Conservation (phyloP, 805 yeast genomes). For the Sugiyamaella smithiae region DNA sequence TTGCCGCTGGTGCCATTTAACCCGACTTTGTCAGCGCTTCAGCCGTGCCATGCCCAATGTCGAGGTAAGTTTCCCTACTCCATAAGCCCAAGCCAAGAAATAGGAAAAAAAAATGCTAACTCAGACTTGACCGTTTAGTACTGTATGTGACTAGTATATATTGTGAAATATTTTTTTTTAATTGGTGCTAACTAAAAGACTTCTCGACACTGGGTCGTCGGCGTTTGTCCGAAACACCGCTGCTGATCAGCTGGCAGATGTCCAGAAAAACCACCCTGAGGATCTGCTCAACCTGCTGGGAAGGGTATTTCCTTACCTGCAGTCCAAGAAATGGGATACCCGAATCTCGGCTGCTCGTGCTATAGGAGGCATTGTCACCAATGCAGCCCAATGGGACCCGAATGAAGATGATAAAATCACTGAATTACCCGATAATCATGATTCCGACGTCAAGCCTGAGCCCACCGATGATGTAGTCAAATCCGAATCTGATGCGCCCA, state of each 20-base stretch:
- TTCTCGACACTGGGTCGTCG: slow-evolving; percentile 91
- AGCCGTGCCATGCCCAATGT: slow-evolving; percentile 11
- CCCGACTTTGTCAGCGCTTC: slow-evolving; percentile 1
- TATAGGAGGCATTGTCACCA: slow-evolving; percentile 84
- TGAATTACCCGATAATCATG: slow-evolving; percentile 16
- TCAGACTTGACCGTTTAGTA: slow-evolving; percentile 56
- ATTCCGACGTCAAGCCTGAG: slow-evolving; percentile 26
- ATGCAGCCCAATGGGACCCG: slow-evolving; percentile 84
- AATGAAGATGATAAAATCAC: slow-evolving; percentile 40
- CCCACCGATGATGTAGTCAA: slow-evolving; percentile 20
- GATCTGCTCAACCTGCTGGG: slow-evolving; percentile 79
- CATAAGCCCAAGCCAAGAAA: too few relatives aligned
- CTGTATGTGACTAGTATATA: slow-evolving; percentile 29
- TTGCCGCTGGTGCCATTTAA: too few relatives aligned
- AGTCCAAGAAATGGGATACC: slow-evolving; percentile 90
- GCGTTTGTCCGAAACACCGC: slow-evolving; percentile 92
- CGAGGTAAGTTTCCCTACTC: slow-evolving; percentile 12
- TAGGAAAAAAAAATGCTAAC: too few relatives aligned
- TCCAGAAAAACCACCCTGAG: slow-evolving; percentile 93
- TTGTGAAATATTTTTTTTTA: neutral
- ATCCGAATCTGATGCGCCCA: slow-evolving; percentile 33
- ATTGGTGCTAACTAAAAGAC: slow-evolving; percentile 16
- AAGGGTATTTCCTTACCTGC: slow-evolving; percentile 85
- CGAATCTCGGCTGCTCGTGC: slow-evolving; percentile 93
- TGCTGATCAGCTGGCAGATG: slow-evolving; percentile 92